These are phyloP conservation scores for Verticillium isaacii DNA, from an alignment of 2,329 filamentous ascomycete genomes.

Conservation along the genomic window DNA sequence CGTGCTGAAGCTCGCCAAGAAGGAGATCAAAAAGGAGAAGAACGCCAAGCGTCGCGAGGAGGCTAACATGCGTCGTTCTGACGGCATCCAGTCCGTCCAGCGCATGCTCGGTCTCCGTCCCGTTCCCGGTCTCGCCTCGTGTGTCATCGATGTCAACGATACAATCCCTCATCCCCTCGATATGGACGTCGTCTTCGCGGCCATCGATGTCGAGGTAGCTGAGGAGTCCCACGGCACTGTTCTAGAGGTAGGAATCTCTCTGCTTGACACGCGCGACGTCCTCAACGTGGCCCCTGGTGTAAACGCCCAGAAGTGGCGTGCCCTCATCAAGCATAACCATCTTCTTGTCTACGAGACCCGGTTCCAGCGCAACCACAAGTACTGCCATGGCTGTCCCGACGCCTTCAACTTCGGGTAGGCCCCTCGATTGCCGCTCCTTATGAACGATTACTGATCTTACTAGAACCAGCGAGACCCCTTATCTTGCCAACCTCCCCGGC, in stretches of 20 bases:
- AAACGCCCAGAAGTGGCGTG: conserved; percentile 61
- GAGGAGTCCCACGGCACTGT: conserved; percentile 63
- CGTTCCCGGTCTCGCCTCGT: not conserved
- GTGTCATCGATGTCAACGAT: not conserved
- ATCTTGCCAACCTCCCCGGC: conserved; percentile 23
- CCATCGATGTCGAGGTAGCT: conserved; percentile 78
- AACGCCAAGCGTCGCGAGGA: conserved; percentile 2
- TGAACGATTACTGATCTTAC: not conserved
- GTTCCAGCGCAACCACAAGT: conserved; percentile 61
- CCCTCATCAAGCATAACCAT: conserved; percentile 65
- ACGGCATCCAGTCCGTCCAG: conserved; percentile 8
- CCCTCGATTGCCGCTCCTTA: too few species aligned
- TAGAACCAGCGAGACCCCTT: conserved; percentile 32
- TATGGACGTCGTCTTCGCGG: conserved; percentile 55
- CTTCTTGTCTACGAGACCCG: conserved; percentile 69
- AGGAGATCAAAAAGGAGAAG: conserved; percentile 8
- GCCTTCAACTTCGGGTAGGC: conserved; percentile 70
- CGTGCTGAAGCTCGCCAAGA: not conserved
- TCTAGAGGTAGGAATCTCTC: conserved; percentile 82
- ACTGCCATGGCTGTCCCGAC: conserved; percentile 68
- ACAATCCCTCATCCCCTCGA: conserved; percentile 1
- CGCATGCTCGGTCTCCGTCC: conserved; percentile 11
- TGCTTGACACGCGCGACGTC: conserved; percentile 65
- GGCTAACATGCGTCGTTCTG: not conserved
- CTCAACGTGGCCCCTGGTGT: conserved; percentile 52